phyloP scores from a whole-genome alignment of 2,329 filamentous ascomycete species.

The Neopestalotiopsis sp. region DNA sequence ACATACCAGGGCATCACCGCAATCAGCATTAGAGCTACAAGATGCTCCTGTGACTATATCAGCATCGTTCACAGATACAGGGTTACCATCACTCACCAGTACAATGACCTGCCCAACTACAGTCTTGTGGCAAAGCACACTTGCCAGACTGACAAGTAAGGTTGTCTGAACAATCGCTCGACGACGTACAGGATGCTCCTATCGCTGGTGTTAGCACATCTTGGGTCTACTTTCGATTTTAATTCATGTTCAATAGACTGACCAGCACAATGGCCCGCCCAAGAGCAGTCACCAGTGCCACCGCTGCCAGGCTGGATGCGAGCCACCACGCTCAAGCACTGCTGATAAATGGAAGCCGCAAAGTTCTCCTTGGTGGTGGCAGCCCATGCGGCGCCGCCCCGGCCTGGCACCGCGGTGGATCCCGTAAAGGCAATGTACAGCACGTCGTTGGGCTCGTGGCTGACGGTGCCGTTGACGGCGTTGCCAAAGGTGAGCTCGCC shows the following conservation, averaged over 20 bases:
- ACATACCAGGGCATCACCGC: constrained; percentile 8
- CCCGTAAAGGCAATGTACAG: constrained; percentile 13
- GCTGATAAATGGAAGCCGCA: background rate
- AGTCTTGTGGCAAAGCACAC: constrained; percentile 10
- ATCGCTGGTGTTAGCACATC: background rate
- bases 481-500: constrained; percentile 12
- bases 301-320: background rate
- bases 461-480: constrained; percentile 7
- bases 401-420: background rate
- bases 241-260: background rate
- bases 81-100: background rate
- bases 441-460: constrained; percentile 10
- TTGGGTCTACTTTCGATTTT: background rate
- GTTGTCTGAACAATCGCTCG: constrained; percentile 7
- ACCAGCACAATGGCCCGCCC: constrained; percentile 11
- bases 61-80: background rate
- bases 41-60: background rate
- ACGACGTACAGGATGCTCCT: constrained; percentile 2
- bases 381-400: constrained; percentile 5
- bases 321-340: background rate
- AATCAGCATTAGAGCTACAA: background rate
- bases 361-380: constrained; percentile 4
- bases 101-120: constrained; percentile 8
- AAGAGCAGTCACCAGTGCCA: background rate
- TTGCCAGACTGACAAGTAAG: constrained; percentile 1